Base-by-base conservation (phyloP, 2,329 filamentous ascomycete genomes). In the Pseudodiploospora longispora region DNA sequence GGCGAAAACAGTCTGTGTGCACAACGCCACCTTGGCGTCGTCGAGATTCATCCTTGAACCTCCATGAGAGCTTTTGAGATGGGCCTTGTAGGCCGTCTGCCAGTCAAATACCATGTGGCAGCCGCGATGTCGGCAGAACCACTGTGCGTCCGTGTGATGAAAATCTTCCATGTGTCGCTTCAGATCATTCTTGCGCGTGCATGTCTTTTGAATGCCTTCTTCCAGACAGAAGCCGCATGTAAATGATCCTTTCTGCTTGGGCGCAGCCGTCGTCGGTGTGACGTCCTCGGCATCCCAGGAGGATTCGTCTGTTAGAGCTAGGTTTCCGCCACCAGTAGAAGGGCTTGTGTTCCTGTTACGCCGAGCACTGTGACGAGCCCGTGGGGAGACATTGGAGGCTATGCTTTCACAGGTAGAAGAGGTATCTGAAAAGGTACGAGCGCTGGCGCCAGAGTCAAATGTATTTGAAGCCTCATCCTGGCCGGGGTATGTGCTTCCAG, bases 121-220 rank as follows among this genome's bases (percentile, higher is more conserved):
- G 27, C 64, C 66, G 1, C 61, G 63, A 41, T 70, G 64, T 4
- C 66, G 62, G 47, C 70, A 73, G 40, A 63, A 61, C 68, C 68
- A 73, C 46, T 71, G 65, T 4, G 67, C 64, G 44, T 73, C 67
- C 44, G 63, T 68, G 47, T 69, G 67, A 52, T 73, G 70, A 41
- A 71, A 71, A 47, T 70, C 64, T 43, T 71, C 67, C 31, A 73
- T 70, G 42, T 73, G 70, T 9, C 70, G 65, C 52, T 72, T 72
- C 39, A 73, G 56, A 45, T 73, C 70, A 47, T 71, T 70, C 49
- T 71, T 70, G 9, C 69, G 65, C 5, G 66, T 69, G 48, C 67
- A 70, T 4, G 67, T 67, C 51, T 68, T 65, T 41, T 60, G 51
- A 41, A 70, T 67, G 36, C 57, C 58, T 43, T 60, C 63, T 50